Base-by-base conservation (phyloP, 441 rosid species). In the Mallotus repandus region DNA sequence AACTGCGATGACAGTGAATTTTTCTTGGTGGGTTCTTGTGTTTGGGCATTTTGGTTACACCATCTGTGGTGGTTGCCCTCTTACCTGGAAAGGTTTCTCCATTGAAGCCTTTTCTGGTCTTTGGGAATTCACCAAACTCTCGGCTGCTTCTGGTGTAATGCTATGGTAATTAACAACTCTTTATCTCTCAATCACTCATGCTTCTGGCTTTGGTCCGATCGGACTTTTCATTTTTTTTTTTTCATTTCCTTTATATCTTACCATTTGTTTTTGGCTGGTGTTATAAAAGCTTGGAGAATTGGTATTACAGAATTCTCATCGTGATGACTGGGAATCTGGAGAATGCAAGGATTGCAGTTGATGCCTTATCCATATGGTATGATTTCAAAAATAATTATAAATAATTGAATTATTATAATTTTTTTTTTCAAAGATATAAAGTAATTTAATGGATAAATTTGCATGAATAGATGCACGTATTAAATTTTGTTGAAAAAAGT, bases 81-180 rank as follows among this genome's bases (percentile, higher is more conserved):
- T 82, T 41, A 89, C 97, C 4, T 94, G 96, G 98, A 77, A 85
- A 3, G 97, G 97, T n/a, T 90, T 92, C 80, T 86, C 97, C 69
- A 72, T 76, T 16, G 91, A 91, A 81, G 96, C 98, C 18, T 89
- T 90, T 70, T 80, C 87, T 46, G 97, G 89, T 12, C 91, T 93
- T 14, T 90, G 93, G 97, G 96, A 93, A 9, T 93, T 93, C 70
- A 76, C 81, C 35, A 91, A 88, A 79, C 93, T 94, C 53, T 94
- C 97, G 13, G 84, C 89, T n/a, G 91, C 98, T 59, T 89, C 97
- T 16, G 98, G 98, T 0, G 85, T 90, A 76, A 93, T 91, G 97
- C 89, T 91, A 16, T 90, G 96, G 98, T 92, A 59, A 3, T 8
- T 4, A 4, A 0, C 16, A 4, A 14, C 4, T 41, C 16, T 15